Evolutionary conservation across 306 rosid species (phyloP), one percentile per base, ranked within the genome.

Genomic region (Macrotyloma uniflorum): DNA sequence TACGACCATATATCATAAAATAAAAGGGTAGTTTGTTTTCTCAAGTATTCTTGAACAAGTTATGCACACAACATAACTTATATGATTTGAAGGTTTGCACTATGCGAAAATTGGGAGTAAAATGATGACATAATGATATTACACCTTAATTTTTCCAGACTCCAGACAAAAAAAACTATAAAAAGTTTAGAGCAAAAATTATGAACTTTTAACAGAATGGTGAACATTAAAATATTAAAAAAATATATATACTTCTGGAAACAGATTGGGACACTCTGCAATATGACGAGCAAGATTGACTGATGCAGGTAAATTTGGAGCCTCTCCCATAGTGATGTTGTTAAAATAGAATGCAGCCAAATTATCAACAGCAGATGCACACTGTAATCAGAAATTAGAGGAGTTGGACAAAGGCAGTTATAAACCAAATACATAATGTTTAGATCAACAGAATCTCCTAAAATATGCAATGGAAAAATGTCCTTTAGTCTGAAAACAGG

Each of bases 341-440:
- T 91, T 96, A 85, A 96, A 96, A 83, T 91, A 96, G 87, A 82
- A 93, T 75, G 96, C 96, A 81, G 96, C 99, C 93, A 96, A 67
- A 81, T 90, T 91, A 80, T 96, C 99, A 65, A 96, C 94, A 84
- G 99, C 91, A 38, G 99, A 96, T 47, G 99, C 99, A 86, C 98
- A 96, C 99, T 96, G 97, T 68, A 81, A 77, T 51, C 66, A 59
- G 76, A 84, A 66, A 75, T 79, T 74, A 18, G 61, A 32, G 57
- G 61, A 69, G 67, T 78, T 55, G 53, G 68, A 35, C 40, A 75
- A 72, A 63, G 63, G 68, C 81, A 54, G 28, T 66, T 61, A 79
- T 24, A 23, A 76, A 72, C 30, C 45, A 69, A 86, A 83, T 43
- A 18, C 58, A 33, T 51, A 49, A 55, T 38, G 63, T 47, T 59